Evolutionary conservation across 2,329 filamentous ascomycete genomes (phyloP).

Genomic region (Pseudogymnoascus sp.): DNA sequence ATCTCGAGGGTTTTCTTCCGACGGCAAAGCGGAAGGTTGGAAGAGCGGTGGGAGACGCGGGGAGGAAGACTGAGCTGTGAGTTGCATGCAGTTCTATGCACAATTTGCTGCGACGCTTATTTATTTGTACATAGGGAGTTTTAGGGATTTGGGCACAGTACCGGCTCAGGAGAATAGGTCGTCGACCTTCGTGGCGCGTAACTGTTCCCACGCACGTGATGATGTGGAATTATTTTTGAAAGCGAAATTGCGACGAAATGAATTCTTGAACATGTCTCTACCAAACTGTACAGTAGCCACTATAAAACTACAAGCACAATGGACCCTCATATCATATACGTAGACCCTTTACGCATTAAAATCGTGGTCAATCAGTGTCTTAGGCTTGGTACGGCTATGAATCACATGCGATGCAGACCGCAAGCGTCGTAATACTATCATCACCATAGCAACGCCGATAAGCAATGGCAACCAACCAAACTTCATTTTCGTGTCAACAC

Average conservation of each 20-base stretch:
- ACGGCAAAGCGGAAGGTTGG: background rate
- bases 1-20: slow-evolving; percentile 43
- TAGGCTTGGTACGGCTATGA: background rate
- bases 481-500: background rate
- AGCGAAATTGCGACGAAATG: background rate
- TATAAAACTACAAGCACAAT: background rate
- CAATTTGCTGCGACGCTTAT: background rate
- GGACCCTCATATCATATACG: background rate
- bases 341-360: background rate
- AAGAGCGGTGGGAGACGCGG: background rate
- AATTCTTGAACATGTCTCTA: background rate
- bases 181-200: background rate
- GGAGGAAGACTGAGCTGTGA: slow-evolving; percentile 6
- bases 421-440: background rate
- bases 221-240: background rate
- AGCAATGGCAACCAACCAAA: background rate
- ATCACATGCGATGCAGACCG: background rate
- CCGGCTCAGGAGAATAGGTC: background rate
- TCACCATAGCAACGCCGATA: slow-evolving; percentile 8
- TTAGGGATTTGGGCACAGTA: background rate
- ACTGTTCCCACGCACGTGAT: background rate
- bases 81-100: background rate
- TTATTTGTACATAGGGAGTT: slow-evolving; percentile 5
- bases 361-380: background rate
- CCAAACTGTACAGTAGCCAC: background rate